These are phyloP conservation scores for Lentinula detonsa DNA, from an alignment of 768 basidiomycete genomes.

Conservation along the genomic window DNA sequence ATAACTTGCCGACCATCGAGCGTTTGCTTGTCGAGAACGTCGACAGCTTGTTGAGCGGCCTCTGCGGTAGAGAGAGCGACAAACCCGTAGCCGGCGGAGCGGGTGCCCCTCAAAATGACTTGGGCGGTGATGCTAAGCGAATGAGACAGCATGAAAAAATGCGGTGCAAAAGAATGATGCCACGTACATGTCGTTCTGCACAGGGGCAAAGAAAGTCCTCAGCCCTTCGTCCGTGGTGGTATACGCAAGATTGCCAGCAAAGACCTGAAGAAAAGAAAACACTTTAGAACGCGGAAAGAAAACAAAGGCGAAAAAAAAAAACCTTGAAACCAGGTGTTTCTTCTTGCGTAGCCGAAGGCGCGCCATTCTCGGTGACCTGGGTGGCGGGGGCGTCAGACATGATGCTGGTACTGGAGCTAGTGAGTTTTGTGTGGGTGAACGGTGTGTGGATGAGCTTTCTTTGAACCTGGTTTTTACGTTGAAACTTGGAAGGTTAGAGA, in stretches of 20 bases:
- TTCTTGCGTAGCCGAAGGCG: constrained; percentile 74
- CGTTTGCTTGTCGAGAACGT: constrained; percentile 79
- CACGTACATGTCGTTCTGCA: constrained; percentile 82
- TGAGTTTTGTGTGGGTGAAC: constrained; percentile 44
- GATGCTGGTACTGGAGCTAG: constrained; percentile 50
- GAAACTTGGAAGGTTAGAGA: constrained; percentile 78
- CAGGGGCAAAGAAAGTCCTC: constrained; percentile 88
- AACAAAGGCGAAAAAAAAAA: constrained; percentile 18
- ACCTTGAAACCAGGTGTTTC: constrained; percentile 83
- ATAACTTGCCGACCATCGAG: constrained; percentile 86
- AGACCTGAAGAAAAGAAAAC: constrained; percentile 50
- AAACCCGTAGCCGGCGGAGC: constrained; percentile 91
- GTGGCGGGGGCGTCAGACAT: constrained; percentile 93
- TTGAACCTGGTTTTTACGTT: constrained; percentile 82
- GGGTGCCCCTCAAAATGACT: constrained; percentile 79
- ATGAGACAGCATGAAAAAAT: constrained; percentile 15
- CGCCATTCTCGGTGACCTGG: constrained; percentile 78
- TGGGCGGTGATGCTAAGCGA: constrained; percentile 66
- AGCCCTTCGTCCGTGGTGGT: constrained; percentile 92
- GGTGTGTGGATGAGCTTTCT: constrained; percentile 48
- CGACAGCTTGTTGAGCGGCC: constrained; percentile 83
- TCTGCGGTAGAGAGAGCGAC: constrained; percentile 77
- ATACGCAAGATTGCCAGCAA: constrained; percentile 95
- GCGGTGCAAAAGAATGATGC: constrained; percentile 33
- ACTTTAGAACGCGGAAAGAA: constrained; percentile 7